phyloP scores from a whole-genome alignment of 495 filamentous ascomycete genomes.

The Parachaetomium inaequale region DNA sequence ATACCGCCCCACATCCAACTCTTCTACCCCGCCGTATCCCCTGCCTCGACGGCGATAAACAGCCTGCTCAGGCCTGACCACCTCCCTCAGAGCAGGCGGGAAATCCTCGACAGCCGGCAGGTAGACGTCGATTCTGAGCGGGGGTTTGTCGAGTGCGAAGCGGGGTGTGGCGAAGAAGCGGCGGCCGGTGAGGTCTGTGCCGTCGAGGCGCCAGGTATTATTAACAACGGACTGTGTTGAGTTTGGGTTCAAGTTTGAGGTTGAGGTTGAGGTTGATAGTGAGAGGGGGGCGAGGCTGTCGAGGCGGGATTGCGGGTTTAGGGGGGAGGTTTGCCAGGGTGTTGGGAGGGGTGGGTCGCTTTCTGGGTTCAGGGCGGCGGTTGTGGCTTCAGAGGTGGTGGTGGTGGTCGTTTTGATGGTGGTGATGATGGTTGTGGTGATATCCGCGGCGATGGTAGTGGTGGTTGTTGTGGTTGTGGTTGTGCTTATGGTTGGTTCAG shows the following conservation, averaged over 20 bases:
- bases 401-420: not conserved
- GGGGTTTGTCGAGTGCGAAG: conserved; percentile 33
- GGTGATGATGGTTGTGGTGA: not conserved
- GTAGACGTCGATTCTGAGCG: conserved; percentile 41
- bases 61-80: conserved; percentile 31
- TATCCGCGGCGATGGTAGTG: too few species aligned
- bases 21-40: conserved; percentile 22
- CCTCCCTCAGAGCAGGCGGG: conserved; percentile 23
- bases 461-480: not conserved
- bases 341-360: too few species aligned
- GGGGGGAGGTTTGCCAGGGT: conserved; percentile 29
- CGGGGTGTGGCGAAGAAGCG: conserved; percentile 38
- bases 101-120: conserved; percentile 35
- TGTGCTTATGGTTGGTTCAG: not conserved
- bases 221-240: not conserved
- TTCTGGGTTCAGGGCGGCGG: too few species aligned
- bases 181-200: conserved; percentile 33
- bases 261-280: conserved; percentile 17
- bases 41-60: conserved; percentile 20
- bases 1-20: conserved; percentile 32
- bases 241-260: not conserved
- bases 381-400: too few species aligned
- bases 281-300: conserved; percentile 30
- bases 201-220: conserved; percentile 35
- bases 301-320: conserved; percentile 40